These are phyloP conservation scores for Brassica juncea DNA, from an alignment of 345 rosid species.

Conservation along the genomic window DNA sequence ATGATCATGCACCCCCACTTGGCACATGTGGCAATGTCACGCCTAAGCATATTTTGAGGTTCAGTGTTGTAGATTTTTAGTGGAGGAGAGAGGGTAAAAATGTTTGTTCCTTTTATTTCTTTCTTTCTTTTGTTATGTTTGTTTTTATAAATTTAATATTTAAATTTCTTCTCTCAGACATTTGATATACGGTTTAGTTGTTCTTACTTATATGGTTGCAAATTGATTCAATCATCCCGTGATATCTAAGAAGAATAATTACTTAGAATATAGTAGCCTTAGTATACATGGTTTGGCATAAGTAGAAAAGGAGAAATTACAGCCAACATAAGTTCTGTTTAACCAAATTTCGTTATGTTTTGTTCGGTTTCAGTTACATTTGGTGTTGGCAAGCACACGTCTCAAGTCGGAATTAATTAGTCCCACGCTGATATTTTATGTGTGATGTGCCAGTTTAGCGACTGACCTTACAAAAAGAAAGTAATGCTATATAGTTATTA, in stretches of 20 bases:
- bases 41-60: conserved; percentile 77
- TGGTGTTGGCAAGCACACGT: neutral
- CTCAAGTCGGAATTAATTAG: neutral
- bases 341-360: neutral
- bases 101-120: neutral
- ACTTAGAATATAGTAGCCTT: neutral
- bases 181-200: conserved; percentile 25
- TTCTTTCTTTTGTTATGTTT: neutral
- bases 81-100: conserved; percentile 40
- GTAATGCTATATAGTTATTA: neutral
- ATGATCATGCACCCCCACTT: conserved; percentile 96
- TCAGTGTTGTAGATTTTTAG: conserved; percentile 47
- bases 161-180: conserved; percentile 17
- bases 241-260: neutral
- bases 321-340: neutral
- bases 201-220: conserved; percentile 10
- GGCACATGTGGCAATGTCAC: conserved; percentile 54
- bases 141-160: conserved; percentile 11
- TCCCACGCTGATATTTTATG: neutral
- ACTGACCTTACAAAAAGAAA: neutral
- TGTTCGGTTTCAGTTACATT: neutral
- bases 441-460: neutral
- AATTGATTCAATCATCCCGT: conserved; percentile 13
- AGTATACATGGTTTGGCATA: neutral
- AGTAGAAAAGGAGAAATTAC: neutral